These are phyloP conservation scores for Monosporozyma aquatica DNA, from an alignment of 805 yeast genomes.

Conservation along the genomic window DNA sequence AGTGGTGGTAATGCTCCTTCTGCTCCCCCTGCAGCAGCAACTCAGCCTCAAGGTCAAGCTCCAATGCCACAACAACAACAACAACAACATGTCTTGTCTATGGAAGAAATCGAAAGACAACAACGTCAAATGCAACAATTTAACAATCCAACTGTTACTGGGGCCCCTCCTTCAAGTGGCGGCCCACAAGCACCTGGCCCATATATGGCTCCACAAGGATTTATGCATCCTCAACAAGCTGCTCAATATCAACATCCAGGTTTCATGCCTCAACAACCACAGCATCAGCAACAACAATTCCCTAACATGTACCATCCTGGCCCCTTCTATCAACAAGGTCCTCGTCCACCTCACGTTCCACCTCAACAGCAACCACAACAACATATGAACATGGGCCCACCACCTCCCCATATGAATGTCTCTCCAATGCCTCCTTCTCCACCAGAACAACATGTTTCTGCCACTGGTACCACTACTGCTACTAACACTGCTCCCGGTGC, in stretches of 20 bases:
- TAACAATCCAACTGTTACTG: background rate
- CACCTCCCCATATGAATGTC: background rate
- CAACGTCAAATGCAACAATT: slow-evolving; percentile 11
- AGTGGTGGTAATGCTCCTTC: slow-evolving; percentile 10
- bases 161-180: background rate
- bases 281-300: slow-evolving; percentile 8
- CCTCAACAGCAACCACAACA: slow-evolving; percentile 5
- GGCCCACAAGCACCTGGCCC: background rate
- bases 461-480: too few species aligned
- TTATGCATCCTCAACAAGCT: slow-evolving; percentile 1
- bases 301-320: slow-evolving; percentile 9
- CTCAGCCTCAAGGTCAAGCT: background rate
- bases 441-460: too few species aligned
- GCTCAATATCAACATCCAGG: slow-evolving; percentile 6
- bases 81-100: slow-evolving; percentile 41
- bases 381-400: background rate
- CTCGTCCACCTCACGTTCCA: slow-evolving; percentile 10
- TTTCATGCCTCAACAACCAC: slow-evolving; percentile 7
- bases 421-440: background rate
- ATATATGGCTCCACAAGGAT: slow-evolving; percentile 10
- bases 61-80: slow-evolving; percentile 2
- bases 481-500: too few species aligned
- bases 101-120: slow-evolving; percentile 76
- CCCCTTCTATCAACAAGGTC: slow-evolving; percentile 12
- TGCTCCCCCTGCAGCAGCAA: background rate